A percentile compares a stretch with the other conserved stretches of the same genome.
phyloP scores from a whole-genome alignment of 768 basidiomycete species.

The Boletellus ananas region DNA sequence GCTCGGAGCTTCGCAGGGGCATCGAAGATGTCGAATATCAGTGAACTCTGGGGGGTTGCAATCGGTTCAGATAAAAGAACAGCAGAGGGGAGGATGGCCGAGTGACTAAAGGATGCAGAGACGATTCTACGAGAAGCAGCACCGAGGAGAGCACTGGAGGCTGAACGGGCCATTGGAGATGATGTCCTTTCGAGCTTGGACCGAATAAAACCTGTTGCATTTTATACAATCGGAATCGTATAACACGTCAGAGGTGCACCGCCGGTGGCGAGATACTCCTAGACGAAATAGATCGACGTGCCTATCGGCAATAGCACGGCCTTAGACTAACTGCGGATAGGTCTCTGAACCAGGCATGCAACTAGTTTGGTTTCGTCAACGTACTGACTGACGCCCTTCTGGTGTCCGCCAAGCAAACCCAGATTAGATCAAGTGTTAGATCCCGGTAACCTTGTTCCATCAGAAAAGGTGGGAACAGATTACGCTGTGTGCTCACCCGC shows the following conservation, averaged over 20 bases:
- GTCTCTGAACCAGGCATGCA: neutral
- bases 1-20: constrained; percentile 41
- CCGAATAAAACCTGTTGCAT: neutral
- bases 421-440: constrained; percentile 1
- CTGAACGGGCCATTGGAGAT: constrained; percentile 16
- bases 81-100: constrained; percentile 9
- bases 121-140: constrained; percentile 6
- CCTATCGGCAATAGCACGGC: constrained; percentile 21
- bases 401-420: constrained; percentile 9
- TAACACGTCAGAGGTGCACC: too few species aligned
- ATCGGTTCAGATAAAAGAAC: constrained; percentile 1
- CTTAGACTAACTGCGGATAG: constrained; percentile 9
- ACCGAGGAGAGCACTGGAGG: constrained; percentile 5
- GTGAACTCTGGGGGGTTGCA: constrained; percentile 19
- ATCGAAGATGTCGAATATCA: constrained; percentile 52
- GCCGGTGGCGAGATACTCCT: neutral
- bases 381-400: neutral
- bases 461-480: neutral
- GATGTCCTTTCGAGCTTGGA: neutral
- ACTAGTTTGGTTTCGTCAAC: constrained; percentile 1
- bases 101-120: constrained; percentile 13
- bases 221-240: constrained; percentile 18
- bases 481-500: neutral
- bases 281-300: neutral
- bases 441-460: neutral